A percentile compares a stretch with the other conserved stretches of the same genome.
These are phyloP conservation scores for Fusarium nygamai DNA, from an alignment of 2,329 filamentous ascomycete genomes.

Conservation along the genomic window DNA sequence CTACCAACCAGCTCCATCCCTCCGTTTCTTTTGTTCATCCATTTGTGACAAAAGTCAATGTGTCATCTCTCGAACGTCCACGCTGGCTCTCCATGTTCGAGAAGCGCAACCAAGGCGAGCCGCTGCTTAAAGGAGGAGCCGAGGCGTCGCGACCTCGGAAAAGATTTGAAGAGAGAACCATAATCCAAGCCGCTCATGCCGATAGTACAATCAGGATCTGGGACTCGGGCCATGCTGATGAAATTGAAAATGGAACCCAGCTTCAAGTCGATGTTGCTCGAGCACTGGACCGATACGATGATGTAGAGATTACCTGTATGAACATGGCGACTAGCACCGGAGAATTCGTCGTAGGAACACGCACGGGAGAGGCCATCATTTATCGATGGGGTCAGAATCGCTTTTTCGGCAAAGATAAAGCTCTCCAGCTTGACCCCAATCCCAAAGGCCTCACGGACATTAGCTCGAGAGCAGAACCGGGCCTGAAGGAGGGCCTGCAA, in stretches of 20 bases:
- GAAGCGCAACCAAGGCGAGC: slow-evolving; percentile 79
- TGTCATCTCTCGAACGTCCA: slow-evolving; percentile 79
- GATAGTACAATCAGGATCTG: slow-evolving; percentile 93
- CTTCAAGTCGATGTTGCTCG: slow-evolving; percentile 89
- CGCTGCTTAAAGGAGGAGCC: slow-evolving; percentile 81
- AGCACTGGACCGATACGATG: slow-evolving; percentile 80
- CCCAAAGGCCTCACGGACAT: slow-evolving; percentile 81
- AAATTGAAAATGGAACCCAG: slow-evolving; percentile 85
- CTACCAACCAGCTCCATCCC: slow-evolving; percentile 91
- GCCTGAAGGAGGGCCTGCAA: slow-evolving; percentile 81
- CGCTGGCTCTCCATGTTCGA: slow-evolving; percentile 94
- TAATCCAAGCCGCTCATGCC: slow-evolving; percentile 87
- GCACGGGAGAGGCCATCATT: slow-evolving; percentile 83
- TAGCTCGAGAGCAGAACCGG: slow-evolving; percentile 73
- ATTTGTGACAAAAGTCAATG: slow-evolving; percentile 77
- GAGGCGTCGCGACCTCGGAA: slow-evolving; percentile 76
- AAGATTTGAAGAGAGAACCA: slow-evolving; percentile 82
- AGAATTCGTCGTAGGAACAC: slow-evolving; percentile 85
- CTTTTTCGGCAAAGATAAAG: slow-evolving; percentile 71
- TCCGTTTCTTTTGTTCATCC: slow-evolving; percentile 91
- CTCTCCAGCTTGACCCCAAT: slow-evolving; percentile 62
- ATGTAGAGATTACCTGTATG: slow-evolving; percentile 81
- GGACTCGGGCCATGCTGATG: slow-evolving; percentile 91
- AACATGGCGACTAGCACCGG: slow-evolving; percentile 83
- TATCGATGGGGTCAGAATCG: slow-evolving; percentile 90